These are phyloP conservation scores for Mycena citricolor DNA, from an alignment of 1,284 basidiomycete genomes.

Conservation along the genomic window DNA sequence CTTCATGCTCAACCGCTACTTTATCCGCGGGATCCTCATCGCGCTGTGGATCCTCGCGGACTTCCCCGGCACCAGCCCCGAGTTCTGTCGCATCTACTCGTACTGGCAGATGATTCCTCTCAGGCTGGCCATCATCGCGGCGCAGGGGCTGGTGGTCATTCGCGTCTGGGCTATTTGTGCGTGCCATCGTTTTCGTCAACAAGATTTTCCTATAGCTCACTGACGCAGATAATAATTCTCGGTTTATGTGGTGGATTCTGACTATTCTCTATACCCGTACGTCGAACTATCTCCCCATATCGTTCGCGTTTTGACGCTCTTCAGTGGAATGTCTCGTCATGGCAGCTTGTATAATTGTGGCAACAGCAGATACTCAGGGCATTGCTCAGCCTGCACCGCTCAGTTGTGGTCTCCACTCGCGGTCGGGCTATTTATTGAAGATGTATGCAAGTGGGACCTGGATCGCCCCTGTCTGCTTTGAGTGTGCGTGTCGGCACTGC, in stretches of 20 bases:
- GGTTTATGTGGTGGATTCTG: slow-evolving; percentile 11
- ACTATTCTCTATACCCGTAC: slow-evolving; percentile 2
- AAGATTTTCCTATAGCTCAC: background rate
- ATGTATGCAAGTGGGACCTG: slow-evolving; percentile 19
- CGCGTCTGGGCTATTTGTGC: slow-evolving; percentile 20
- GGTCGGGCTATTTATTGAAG: slow-evolving; percentile 1
- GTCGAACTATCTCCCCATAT: background rate
- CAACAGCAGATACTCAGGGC: slow-evolving; percentile 5
- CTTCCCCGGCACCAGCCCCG: background rate
- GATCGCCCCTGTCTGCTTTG: slow-evolving; percentile 22
- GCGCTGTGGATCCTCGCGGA: slow-evolving; percentile 11
- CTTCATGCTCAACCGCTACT: slow-evolving; percentile 20
- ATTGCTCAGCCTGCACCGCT: slow-evolving; percentile 14
- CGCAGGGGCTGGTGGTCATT: slow-evolving; percentile 19
- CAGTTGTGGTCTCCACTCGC: slow-evolving; percentile 11
- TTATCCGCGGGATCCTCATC: slow-evolving; percentile 9
- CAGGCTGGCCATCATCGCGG: slow-evolving; percentile 16
- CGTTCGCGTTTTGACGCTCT: background rate
- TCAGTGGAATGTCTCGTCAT: slow-evolving; percentile 8
- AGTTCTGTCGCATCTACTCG: slow-evolving; percentile 11
- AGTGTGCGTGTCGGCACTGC: slow-evolving; percentile 11
- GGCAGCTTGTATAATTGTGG: background rate
- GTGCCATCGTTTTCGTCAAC: background rate
- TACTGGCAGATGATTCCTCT: slow-evolving; percentile 20
- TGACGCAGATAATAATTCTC: slow-evolving; percentile 16